These are phyloP conservation scores for Dioscorea alata DNA, from an alignment of 106 monocot species.

Conservation along the genomic window DNA sequence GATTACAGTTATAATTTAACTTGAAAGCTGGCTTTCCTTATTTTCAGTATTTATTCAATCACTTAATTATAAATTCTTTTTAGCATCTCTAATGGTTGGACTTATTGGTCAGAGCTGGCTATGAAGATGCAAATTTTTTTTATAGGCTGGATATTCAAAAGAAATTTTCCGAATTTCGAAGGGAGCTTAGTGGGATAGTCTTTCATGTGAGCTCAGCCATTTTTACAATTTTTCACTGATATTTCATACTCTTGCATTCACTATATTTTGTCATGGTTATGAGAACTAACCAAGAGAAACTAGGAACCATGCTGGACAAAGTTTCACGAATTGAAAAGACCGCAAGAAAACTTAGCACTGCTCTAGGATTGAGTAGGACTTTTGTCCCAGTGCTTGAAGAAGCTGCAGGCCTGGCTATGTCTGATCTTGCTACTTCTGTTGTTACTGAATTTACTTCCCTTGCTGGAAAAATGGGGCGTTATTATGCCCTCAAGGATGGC, in stretches of 20 bases:
- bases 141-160: no score
- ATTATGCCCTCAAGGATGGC: conserved; percentile 87
- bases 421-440: conserved; percentile 89
- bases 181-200: no score
- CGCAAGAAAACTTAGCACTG: conserved; percentile 45
- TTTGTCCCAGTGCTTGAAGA: no score
- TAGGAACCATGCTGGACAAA: conserved; percentile 94
- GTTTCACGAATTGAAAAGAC: conserved; percentile 51
- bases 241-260: no score
- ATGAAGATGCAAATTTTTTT: no score
- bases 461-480: conserved; percentile 91
- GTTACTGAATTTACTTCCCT: conserved; percentile 93
- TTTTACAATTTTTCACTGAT: no score
- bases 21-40: no score
- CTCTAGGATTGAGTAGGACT: conserved; percentile 45
- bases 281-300: conserved; percentile 63
- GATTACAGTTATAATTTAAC: no score
- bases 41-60: no score
- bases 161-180: no score
- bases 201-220: no score
- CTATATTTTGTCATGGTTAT: neutral
- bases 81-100: neutral
- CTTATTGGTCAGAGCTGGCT: no score
- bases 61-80: neutral
- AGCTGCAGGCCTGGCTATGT: conserved; percentile 80